These are phyloP conservation scores for Aspergillus ochraceus DNA, from an alignment of 2,329 filamentous ascomycete genomes.

Conservation along the genomic window DNA sequence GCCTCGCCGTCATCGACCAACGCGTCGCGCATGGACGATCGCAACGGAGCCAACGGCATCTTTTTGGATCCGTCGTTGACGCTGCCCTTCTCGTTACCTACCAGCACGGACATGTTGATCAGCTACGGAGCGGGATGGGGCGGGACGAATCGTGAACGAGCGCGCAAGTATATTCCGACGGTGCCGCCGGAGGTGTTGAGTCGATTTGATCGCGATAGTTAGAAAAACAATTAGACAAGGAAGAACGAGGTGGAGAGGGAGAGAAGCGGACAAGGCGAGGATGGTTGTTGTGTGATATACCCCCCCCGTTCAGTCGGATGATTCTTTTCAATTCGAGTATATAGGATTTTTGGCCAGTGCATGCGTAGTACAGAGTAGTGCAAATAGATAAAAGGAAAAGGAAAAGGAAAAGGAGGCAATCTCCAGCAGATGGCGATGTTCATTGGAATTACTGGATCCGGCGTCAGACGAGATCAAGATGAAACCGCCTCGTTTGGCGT, in stretches of 20 bases:
- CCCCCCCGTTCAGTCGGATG: not conserved
- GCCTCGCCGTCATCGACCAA: slow-evolving; percentile 25
- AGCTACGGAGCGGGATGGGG: slow-evolving; percentile 94
- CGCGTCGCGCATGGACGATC: slow-evolving; percentile 28
- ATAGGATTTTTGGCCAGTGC: slow-evolving; percentile 8
- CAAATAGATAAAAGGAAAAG: too few species aligned
- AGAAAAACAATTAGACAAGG: not conserved
- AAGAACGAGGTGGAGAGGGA: not conserved
- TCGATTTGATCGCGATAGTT: slow-evolving; percentile 67
- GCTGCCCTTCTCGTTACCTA: slow-evolving; percentile 91
- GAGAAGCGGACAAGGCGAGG: not conserved
- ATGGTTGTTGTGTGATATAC: slow-evolving; percentile 9
- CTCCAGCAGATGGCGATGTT: not conserved
- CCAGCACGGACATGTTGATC: slow-evolving; percentile 95
- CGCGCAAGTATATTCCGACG: slow-evolving; percentile 92
- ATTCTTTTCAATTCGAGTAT: slow-evolving; percentile 11
- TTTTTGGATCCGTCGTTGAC: slow-evolving; percentile 88
- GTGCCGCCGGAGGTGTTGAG: slow-evolving; percentile 90
- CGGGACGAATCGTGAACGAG: slow-evolving; percentile 84
- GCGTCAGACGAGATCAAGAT: not conserved
- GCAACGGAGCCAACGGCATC: slow-evolving; percentile 43
- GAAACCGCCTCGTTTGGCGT: not conserved
- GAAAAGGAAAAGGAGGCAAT: not conserved
- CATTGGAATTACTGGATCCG: slow-evolving; percentile 13
- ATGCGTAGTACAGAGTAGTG: not conserved